Base-by-base conservation (phyloP, 306 rosid genomes). In the Purshia tridentata region DNA sequence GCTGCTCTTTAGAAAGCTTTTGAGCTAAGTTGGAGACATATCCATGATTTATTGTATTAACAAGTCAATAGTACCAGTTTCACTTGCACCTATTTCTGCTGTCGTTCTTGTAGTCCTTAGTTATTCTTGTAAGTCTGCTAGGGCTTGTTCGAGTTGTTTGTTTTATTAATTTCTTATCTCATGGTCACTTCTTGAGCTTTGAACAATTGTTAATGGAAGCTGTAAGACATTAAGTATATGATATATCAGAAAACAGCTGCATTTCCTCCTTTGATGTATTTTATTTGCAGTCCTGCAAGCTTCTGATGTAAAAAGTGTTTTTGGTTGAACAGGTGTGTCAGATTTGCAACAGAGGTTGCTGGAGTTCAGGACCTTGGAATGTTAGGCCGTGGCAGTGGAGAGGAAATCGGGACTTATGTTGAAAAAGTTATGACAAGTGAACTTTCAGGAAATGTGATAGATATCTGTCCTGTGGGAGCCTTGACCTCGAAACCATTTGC, bases 301-400 rank as follows among this genome's bases (percentile, higher is more conserved):
- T 69, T 72, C 81, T 83, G 69, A 75, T 74, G 53, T 19, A 50
- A 19, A 76, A 48, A 37, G 63, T 18, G 14, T 39, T 42, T 73
- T 81, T 73, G 49, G 39, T 80, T 65, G 40, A 70, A 74, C 89
- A 95, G 98, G 88, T 95, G 98, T 75, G 99, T 95, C 4, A 88
- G 99, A 81, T 95, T 91, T 88, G 99, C 99, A 78, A 72, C 98
- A 64, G 97, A 95, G 90, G 90, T 95, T 86, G 99, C 97, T 47
- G 98, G 98, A 72, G 97, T 94, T 86, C 89, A 91, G 82, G 99
- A 94, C 84, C 99, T 94, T 78, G 96, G 99, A 77, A 91, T 94
- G 87, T 84, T 94, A 82, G 98, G 99, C 75, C 98, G 99, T 81
- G 99, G 98, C 63, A 95, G 99, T 44, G 98, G 99, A 69, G 99